Evolutionary conservation across 176 grass and related monocot species (phyloP).

Genomic region (Lolium rigidum): DNA sequence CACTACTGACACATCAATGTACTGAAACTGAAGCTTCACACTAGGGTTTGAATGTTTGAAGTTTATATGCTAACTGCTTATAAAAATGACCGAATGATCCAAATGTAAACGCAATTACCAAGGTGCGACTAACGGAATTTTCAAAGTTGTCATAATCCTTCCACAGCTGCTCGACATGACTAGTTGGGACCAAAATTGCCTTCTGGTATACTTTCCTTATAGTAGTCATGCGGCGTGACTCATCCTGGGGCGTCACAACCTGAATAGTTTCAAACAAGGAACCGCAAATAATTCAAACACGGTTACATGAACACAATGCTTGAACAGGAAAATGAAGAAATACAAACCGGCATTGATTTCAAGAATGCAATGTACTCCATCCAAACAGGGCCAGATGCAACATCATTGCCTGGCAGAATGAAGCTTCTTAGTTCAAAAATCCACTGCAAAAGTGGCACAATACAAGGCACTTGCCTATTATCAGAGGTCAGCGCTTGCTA

Average conservation of each 20-base stretch:
- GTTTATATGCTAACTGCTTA: not conserved
- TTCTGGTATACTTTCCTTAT: slow-evolving; percentile 91
- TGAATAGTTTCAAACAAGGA: slow-evolving; percentile 45
- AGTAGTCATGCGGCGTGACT: slow-evolving; percentile 90
- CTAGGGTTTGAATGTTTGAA: not conserved
- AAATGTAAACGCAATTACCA: slow-evolving; percentile 60
- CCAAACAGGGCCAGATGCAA: slow-evolving; percentile 92
- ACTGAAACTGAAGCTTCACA: slow-evolving; percentile 3
- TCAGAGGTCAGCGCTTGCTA: not conserved
- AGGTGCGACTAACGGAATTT: slow-evolving; percentile 88
- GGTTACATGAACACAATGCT: slow-evolving; percentile 14
- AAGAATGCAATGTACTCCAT: slow-evolving; percentile 97
- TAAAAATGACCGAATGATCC: slow-evolving; percentile 10
- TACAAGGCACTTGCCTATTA: not conserved
- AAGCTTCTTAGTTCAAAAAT: slow-evolving; percentile 24
- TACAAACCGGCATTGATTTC: slow-evolving; percentile 87
- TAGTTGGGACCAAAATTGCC: slow-evolving; percentile 94
- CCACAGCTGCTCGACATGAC: slow-evolving; percentile 92
- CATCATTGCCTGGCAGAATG: slow-evolving; percentile 70
- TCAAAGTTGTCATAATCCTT: slow-evolving; percentile 97
- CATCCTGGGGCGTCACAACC: slow-evolving; percentile 71
- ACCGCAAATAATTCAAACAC: slow-evolving; percentile 20
- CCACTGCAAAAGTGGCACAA: not conserved
- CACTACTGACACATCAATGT: not conserved
- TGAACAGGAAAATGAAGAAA: slow-evolving; percentile 38